Base-by-base conservation (phyloP, 768 basidiomycete genomes). In the Lactarius hatsudake region DNA sequence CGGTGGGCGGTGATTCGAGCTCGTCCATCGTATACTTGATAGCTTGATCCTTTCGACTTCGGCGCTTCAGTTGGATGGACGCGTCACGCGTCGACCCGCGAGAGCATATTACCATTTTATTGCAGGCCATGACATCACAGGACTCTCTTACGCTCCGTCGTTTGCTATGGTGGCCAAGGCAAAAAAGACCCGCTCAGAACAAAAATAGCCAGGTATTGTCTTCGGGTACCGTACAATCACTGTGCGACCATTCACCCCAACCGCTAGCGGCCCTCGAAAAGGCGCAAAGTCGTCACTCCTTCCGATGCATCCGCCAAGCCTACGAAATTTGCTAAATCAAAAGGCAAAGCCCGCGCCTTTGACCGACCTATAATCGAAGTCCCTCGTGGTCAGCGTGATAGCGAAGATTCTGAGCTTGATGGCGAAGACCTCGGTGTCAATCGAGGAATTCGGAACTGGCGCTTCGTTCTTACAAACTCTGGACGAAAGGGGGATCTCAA, bases 401-500 rank as follows among this genome's bases (percentile, higher is more conserved):
- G 86, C 42, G 72, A 80, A 4, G 81, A 84, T 3, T 65, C 59
- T 7, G 69, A 55, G 15, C 75, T 91, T 20, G 88, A 86, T n/a
- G 89, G 90, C 42, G 85, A 88, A 66, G 91, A 90, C 67, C 77
- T 87, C 40, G 85, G 83, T n/a, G 75, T 90, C 59, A 76, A 76
- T 93, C 30, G 79, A 84, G 63, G 84, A 87, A 71, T 91, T 87
- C 71, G 84, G 89, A 26, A 80, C 79, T 28, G 82, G 86, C 2
- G 81, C 82, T 40, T 79, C 81, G 38, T 98, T 98, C 77, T 77
- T 98, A 67, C 78, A 82, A 38, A 79, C 78, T 26, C 78, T 97
- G 62, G 94, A 98, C 76, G 82, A 83, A 68, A 86, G 85, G 71
- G 90, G 86, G n/a, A 90, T 98, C 65, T 82, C 91, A 68, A 84